Base-by-base conservation (phyloP, 1,284 basidiomycete species). In the Trametes versicolor region DNA sequence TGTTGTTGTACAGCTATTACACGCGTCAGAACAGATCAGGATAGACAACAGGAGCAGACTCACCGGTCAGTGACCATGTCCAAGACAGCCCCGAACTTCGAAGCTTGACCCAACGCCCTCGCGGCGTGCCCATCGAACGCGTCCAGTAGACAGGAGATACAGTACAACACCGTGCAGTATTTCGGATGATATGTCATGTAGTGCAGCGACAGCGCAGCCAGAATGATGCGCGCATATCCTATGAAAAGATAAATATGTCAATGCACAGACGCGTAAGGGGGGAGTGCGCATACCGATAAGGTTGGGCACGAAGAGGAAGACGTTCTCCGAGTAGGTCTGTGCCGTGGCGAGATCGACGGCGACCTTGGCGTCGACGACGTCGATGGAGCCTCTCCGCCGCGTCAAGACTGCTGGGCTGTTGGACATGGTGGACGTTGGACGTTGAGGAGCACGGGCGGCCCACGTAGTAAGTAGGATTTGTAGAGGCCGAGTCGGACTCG, bases 61-160 rank as follows among this genome's bases (percentile, higher is more conserved):
- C 68, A 97, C 94, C 97, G 85, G 79, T 99, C 97, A n/a, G 98
- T 99, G 60, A 99, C 97, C 98, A 99, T 99, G 80, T 99, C 98
- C 72, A 99, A 82, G 45, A 99, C 97, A 4, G 96, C 97, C 45
- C 98, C 98, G 78, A 99, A 99, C 80, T 97, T 97, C 64, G 94
- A 96, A 21, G 94, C 90, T 80, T 99, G 97, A 8, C 90, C 90
- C 39, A 98, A 81, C 2, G 88, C 87, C 63, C 98, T 86, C n/a
- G 98, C 98, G 5, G 94, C 97, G 76, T 93, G 90, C 2, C 98
- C 98, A 74, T 99, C 98, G 52, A 97, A 92, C 19, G 95, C 98
- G 76, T 99, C 98, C 68, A 99, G 84, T 47, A 99, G 84, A 76
- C 94, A 96, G n/a, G 96, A 98, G 62, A 99, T 80, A 67, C 90